Evolutionary conservation across 169 alveolate species (phyloP), one percentile per base, ranked within the genome.

Genomic region (Plasmodium falciparum): DNA sequence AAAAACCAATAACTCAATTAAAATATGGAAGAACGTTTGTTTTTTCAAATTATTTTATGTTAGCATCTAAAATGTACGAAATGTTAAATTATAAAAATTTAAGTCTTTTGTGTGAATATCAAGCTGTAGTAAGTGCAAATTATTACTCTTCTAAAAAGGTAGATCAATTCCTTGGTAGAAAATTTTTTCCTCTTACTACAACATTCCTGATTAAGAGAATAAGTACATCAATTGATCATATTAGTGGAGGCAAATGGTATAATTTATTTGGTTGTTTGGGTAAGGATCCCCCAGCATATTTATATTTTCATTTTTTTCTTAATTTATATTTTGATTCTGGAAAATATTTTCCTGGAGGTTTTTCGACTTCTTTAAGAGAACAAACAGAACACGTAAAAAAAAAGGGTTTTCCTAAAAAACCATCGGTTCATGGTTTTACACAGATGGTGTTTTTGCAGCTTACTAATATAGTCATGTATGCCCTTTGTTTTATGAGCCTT

Each of bases 91-190:
- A 65, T 17, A 76, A 76, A 22, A 76, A 76, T 13, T 52, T 76
- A 43, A 76, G 89, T 20, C 11, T 15, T 9, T 50, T 76, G 9
- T 76, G 89, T 56, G 89, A 76, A 12, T 45, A 76, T 50, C 89
- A 76, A 65, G 73, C 89, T 11, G 15, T 76, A 58, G 52, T 74
- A 0, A 66, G 71, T 65, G 59, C 89, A 20, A 24, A 65, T 26
- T 33, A 29, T 65, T 65, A 29, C 11, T 65, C 54, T 0, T 1
- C 24, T 13, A 13, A 65, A 9, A 65, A 29, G 22, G 8, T 65
- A 11, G 2, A 13, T 17, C 62, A 76, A 26, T 76, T 65, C n/a
- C 47, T 76, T 17, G 71, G 52, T 43, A 78, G 65, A 52, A 78
- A 78, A 58, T 78, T 15, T 78, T 2, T 78, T 1, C 78, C 47